Base-by-base conservation (phyloP, 306 rosid species). In the Bauhinia variegata region DNA sequence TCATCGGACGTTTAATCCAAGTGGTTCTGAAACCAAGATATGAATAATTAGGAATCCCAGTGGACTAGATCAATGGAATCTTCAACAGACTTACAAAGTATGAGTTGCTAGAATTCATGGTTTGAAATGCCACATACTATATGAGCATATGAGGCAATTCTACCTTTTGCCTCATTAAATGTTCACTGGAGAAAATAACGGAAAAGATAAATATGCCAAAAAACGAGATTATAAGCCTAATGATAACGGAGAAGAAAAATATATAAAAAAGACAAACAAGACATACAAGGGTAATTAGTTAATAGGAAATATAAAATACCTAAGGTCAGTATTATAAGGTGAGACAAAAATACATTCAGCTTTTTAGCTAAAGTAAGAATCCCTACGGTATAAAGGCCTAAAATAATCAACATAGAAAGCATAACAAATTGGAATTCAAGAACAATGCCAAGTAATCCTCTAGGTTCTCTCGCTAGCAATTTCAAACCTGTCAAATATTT, bases 381-480 rank as follows among this genome's bases (percentile, higher is more conserved):
- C 42, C 41, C 8, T 43, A 33, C 54, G 7, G 42, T 44, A 32
- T 48, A 73, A 51, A 46, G 39, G 57, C 38, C 70, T 32, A 17
- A 16, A 64, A 62, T 28, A 38, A 54, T 59, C 52, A 62, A 62
- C 17, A 43, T 12, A 59, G 62, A 33, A 61, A 61, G 23, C 32
- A 58, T n/a, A n/a, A n/a, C 18, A 14, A 65, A 42, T 57, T 11
- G 47, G 39, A 70, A 53, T 28, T 50, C 38, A 7, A 74, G 15
- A 19, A 69, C 18, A 48, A 54, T 23, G 23, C 43, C 15, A 52
- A 23, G 43, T 38, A 17, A 8, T 34, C 50, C 44, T 2, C 5
- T 61, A 51, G 57, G 7, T 43, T 42, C 39, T 28, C 28, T 28
- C 17, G 28, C 52, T 36, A 51, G 51, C 39, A 28, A 71, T 46